A percentile compares a stretch with the other conserved stretches of the same genome.
phyloP scores from a whole-genome alignment of 768 basidiomycete species.

The Boletus fagicola region DNA sequence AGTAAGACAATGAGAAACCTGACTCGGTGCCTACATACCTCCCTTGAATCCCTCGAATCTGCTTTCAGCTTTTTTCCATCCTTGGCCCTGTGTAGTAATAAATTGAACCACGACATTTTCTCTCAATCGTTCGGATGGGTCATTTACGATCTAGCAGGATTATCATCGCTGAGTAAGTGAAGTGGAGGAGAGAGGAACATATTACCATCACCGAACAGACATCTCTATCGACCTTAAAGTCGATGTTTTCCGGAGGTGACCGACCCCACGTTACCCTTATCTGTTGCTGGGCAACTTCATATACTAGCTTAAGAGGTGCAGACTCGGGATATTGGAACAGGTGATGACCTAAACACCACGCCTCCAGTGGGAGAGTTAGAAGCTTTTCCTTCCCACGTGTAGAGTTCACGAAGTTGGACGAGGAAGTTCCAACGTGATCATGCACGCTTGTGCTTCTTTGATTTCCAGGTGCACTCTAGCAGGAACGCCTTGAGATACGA shows the following conservation, averaged over 20 bases:
- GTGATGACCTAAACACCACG: slow-evolving; percentile 29
- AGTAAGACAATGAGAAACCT: not conserved
- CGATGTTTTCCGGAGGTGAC: slow-evolving; percentile 10
- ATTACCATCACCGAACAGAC: slow-evolving; percentile 16
- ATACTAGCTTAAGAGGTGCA: slow-evolving; percentile 15
- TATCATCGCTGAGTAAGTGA: not conserved
- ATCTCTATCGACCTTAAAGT: slow-evolving; percentile 21
- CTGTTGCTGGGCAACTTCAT: slow-evolving; percentile 3
- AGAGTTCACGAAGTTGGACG: slow-evolving; percentile 26
- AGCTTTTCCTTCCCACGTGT: slow-evolving; percentile 6
- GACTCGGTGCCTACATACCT: slow-evolving; percentile 20
- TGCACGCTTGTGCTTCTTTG: not conserved
- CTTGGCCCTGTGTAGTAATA: not conserved
- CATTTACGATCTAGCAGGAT: slow-evolving; percentile 26
- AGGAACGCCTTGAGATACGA: slow-evolving; percentile 3
- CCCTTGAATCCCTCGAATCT: slow-evolving; percentile 21
- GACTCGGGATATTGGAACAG: slow-evolving; percentile 13
- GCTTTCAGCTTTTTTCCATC: slow-evolving; percentile 11
- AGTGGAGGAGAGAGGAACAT: not conserved
- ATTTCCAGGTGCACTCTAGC: slow-evolving; percentile 2
- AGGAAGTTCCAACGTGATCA: slow-evolving; percentile 31
- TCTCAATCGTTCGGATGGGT: slow-evolving; percentile 6
- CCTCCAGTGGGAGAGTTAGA: slow-evolving; percentile 21
- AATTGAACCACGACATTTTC: slow-evolving; percentile 26
- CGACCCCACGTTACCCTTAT: slow-evolving; percentile 12